A percentile compares a stretch with the other conserved stretches of the same genome.
Evolutionary conservation across 176 grass and related monocot genomes (phyloP).

Genomic region (Paspalum notatum): DNA sequence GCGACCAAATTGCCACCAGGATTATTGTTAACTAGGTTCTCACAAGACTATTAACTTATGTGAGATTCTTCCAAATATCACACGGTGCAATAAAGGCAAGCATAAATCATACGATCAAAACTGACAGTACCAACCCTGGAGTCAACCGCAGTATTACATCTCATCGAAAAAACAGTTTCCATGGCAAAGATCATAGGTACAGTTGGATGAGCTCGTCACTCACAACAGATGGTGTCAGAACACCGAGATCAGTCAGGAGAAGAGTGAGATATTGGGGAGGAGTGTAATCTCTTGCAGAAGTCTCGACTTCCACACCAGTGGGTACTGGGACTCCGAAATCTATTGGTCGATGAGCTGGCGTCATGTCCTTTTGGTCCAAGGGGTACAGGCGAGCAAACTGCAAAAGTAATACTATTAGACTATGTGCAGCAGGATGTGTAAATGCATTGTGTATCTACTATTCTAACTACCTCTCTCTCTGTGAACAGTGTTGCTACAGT

Average conservation of each 20-base stretch:
- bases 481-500: too few relatives aligned
- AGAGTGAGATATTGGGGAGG: constrained; percentile 78
- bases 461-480: too few relatives aligned
- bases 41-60: constrained; percentile 33
- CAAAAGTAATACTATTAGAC: constrained; percentile 20
- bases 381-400: constrained; percentile 81
- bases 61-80: neutral
- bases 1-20: neutral
- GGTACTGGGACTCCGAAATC: constrained; percentile 72
- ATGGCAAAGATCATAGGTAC: constrained; percentile 50
- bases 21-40: neutral
- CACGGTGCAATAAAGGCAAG: neutral
- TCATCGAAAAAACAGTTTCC: neutral
- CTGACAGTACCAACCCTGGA: neutral
- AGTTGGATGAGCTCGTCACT: constrained; percentile 84
- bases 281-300: constrained; percentile 74
- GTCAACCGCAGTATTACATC: neutral
- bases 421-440: too few relatives aligned
- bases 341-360: constrained; percentile 65
- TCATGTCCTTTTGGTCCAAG: constrained; percentile 84
- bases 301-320: constrained; percentile 66
- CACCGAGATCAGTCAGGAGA: constrained; percentile 75
- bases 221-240: constrained; percentile 77
- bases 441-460: too few relatives aligned
- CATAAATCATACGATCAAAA: constrained; percentile 15